Percentiles rank a stretch among this genome's conserved stretches.
These are phyloP conservation scores for Fraxinus pennsylvanica DNA, from an alignment of 257 asterid genomes.

Conservation along the genomic window DNA sequence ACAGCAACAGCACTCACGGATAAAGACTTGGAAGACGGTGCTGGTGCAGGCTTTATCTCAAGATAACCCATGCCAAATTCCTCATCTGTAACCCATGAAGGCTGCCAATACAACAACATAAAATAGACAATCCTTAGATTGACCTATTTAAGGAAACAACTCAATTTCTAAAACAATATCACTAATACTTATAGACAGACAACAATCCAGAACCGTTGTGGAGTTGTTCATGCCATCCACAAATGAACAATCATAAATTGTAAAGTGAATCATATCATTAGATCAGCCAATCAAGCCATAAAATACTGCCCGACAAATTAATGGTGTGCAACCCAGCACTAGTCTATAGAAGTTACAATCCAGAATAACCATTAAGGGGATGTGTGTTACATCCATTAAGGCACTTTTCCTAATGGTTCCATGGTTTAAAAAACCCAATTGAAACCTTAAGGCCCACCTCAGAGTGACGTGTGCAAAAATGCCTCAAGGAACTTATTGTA, in stretches of 20 bases:
- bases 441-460: not conserved
- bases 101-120: constrained; percentile 43
- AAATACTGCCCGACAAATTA: constrained; percentile 7
- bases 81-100: constrained; percentile 97
- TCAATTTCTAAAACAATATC: not conserved
- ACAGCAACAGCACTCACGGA: constrained; percentile 49
- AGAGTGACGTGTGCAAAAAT: not conserved
- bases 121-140: constrained; percentile 9
- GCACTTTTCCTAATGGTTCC: constrained; percentile 1
- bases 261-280: constrained; percentile 19
- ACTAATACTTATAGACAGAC: constrained; percentile 14
- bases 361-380: not conserved
- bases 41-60: constrained; percentile 75
- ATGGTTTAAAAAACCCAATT: not conserved
- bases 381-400: not conserved
- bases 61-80: constrained; percentile 99
- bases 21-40: constrained; percentile 60
- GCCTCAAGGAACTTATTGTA: not conserved
- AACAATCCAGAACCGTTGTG: not conserved
- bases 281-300: constrained; percentile 19
- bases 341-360: constrained; percentile 17
- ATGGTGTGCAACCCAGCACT: not conserved
- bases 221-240: not conserved
- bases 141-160: constrained; percentile 17
- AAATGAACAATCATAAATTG: not conserved